phyloP scores from a whole-genome alignment of 768 basidiomycete genomes.

The Serendipita vermifera region DNA sequence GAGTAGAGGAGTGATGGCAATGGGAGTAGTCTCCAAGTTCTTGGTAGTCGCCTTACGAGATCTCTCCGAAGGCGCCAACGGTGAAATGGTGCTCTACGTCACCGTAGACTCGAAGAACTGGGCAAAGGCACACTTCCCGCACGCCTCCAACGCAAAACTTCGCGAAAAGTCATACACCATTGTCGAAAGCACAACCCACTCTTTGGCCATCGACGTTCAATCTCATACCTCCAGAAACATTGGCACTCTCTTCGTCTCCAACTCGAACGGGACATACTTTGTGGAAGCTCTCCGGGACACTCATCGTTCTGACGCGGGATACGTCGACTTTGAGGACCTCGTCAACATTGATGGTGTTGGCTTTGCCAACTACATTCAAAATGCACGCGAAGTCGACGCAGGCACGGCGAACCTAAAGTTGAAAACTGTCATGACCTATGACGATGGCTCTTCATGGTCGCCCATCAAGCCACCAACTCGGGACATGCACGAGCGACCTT shows the following conservation, averaged over 20 bases:
- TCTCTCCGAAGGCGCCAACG: conserved; percentile 35
- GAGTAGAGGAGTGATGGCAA: conserved; percentile 78
- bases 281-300: conserved; percentile 84
- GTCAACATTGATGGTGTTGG: conserved; percentile 85
- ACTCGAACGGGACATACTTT: conserved; percentile 93
- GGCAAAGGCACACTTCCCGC: conserved; percentile 88
- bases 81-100: conserved; percentile 78
- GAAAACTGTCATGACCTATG: conserved; percentile 72
- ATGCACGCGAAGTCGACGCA: conserved; percentile 71
- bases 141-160: conserved; percentile 62
- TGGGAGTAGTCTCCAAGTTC: conserved; percentile 88
- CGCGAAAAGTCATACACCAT: conserved; percentile 93
- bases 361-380: conserved; percentile 74
- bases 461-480: conserved; percentile 44
- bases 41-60: conserved; percentile 84
- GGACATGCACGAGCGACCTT: conserved; percentile 48
- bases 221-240: conserved; percentile 42
- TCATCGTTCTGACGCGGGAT: conserved; percentile 77
- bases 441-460: conserved; percentile 47
- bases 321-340: conserved; percentile 84
- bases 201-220: conserved; percentile 87
- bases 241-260: conserved; percentile 90
- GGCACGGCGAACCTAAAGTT: conserved; percentile 42
- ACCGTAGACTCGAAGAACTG: conserved; percentile 70
- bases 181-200: conserved; percentile 86